Evolutionary conservation across 331 rosid genomes (phyloP), one percentile per base, ranked within the genome.

Genomic region (Acacia pycnantha): DNA sequence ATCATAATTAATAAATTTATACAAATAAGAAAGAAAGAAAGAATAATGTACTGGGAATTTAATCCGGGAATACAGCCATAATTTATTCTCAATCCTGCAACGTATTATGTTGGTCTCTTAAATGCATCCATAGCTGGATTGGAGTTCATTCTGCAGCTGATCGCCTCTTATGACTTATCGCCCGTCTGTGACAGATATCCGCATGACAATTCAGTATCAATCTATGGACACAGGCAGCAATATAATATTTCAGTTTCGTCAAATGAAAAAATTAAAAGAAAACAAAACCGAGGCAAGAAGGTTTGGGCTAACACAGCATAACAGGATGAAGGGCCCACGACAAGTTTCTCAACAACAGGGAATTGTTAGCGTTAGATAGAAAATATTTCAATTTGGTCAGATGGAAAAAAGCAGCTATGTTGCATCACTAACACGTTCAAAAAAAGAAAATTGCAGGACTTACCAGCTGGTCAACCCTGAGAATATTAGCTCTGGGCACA

Each of bases 401-500:
- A 59, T 24, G 18, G 33, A 59, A 24, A 56, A 59, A 59, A 59
- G 24, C 35, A 59, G 66, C 33, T 10, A 59, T 1, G 33, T 12
- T 59, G 33, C 66, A 1, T 59, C 11, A 24, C 66, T 58, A 62
- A 13, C 27, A 53, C 12, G 13, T 46, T 48, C 58, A 47, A 67
- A 50, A 83, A 73, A 65, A 37, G 61, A 73, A 68, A 58, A 46
- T 40, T 77, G 37, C 22, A 19, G 41, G 33, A 70, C 8, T 81
- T 64, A 85, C 84, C 37, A 69, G 78, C 80, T 64, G 48, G 78
- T 77, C 54, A 47, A 80, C 65, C 44, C 44, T 74, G 56, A 79
- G 70, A 77, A 72, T 67, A 77, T 90, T 89, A 96, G 90, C 94
- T 92, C 87, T 96, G 99, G 40, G 98, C 91, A 72, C 99, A 96